A percentile compares a stretch with the other conserved stretches of the same genome.
Conservation (phyloP, 2,329 filamentous ascomycete species). For the Venturia aucupariae region DNA sequence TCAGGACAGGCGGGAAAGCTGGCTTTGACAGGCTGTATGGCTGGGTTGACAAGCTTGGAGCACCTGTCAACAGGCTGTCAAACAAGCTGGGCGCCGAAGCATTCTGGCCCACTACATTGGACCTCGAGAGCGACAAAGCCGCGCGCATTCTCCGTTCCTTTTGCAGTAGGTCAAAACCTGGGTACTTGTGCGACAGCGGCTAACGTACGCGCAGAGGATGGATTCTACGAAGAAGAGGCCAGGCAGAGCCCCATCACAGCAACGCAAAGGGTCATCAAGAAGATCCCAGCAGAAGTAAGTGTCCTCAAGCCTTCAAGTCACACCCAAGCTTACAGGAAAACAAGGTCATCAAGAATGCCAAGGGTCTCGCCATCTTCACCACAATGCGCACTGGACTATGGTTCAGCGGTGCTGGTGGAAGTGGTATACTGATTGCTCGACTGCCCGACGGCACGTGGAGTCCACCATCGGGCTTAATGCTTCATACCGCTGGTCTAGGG, state of each 20-base stretch:
- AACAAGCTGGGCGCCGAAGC: slow-evolving; percentile 75
- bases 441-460: slow-evolving; percentile 85
- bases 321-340: not conserved
- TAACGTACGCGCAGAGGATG: slow-evolving; percentile 44
- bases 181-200: slow-evolving; percentile 13
- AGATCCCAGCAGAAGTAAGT: slow-evolving; percentile 60
- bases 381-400: slow-evolving; percentile 91
- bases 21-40: slow-evolving; percentile 68
- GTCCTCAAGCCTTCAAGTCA: not conserved
- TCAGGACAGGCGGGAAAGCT: slow-evolving; percentile 48
- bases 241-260: slow-evolving; percentile 35
- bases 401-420: slow-evolving; percentile 84
- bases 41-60: slow-evolving; percentile 58
- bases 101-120: slow-evolving; percentile 77
- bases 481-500: slow-evolving; percentile 80
- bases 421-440: slow-evolving; percentile 74
- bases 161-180: slow-evolving; percentile 53
- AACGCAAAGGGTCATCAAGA: slow-evolving; percentile 61
- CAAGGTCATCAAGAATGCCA: slow-evolving; percentile 75
- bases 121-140: slow-evolving; percentile 86
- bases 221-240: slow-evolving; percentile 54
- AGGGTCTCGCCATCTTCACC: slow-evolving; percentile 87
- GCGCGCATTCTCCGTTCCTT: slow-evolving; percentile 84
- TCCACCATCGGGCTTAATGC: slow-evolving; percentile 78
- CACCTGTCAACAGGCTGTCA: slow-evolving; percentile 69